Conservation (phyloP, 2,329 filamentous ascomycete genomes). For the Penicillium rolfsii region DNA sequence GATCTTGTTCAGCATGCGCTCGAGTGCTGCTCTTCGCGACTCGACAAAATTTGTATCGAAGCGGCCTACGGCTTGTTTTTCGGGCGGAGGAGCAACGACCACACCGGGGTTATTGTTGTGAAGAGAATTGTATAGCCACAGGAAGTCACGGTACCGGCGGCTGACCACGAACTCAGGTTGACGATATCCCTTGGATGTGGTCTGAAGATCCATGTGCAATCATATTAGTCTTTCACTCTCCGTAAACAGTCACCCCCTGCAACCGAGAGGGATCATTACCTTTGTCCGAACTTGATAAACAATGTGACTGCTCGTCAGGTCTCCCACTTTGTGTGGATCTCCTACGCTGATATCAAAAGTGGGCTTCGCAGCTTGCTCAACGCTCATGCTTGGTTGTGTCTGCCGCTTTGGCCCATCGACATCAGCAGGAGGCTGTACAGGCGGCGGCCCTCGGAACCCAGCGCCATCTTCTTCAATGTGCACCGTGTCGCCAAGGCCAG, state of each 20-base stretch:
- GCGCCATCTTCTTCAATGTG: constrained; percentile 72
- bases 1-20: constrained; percentile 98
- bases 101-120: constrained; percentile 94
- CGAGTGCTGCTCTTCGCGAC: constrained; percentile 82
- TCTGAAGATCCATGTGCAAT: constrained; percentile 56
- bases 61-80: constrained; percentile 95
- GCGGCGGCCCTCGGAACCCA: constrained; percentile 65
- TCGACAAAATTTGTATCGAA: constrained; percentile 98
- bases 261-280: constrained; percentile 54
- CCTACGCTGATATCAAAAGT: constrained; percentile 89
- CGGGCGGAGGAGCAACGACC: constrained; percentile 91
- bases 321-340: constrained; percentile 96
- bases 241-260: background rate
- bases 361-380: constrained; percentile 93
- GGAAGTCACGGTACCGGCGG: constrained; percentile 90
- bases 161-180: constrained; percentile 92
- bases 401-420: constrained; percentile 53
- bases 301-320: constrained; percentile 94
- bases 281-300: constrained; percentile 95
- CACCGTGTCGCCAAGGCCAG: constrained; percentile 65
- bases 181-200: constrained; percentile 92
- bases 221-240: background rate
- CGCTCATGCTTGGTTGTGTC: constrained; percentile 76
- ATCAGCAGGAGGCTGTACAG: constrained; percentile 57
- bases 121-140: constrained; percentile 95